phyloP scores from a whole-genome alignment of 192 early-diverging fungal genomes.

The Glomus cerebriforme region DNA sequence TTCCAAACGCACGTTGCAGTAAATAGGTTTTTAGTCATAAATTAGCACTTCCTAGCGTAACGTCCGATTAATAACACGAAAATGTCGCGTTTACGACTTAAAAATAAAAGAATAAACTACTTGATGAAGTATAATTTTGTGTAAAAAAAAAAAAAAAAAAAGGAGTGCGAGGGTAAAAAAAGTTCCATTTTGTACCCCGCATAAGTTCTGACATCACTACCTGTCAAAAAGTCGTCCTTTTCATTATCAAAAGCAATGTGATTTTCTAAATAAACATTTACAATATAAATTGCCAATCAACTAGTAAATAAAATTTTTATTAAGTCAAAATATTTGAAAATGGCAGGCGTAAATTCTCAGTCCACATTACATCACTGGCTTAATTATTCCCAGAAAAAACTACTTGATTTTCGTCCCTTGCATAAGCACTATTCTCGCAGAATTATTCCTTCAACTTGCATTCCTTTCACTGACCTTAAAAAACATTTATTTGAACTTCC shows the following conservation, averaged over 20 bases:
- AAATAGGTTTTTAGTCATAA: neutral
- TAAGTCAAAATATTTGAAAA: neutral
- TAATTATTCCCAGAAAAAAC: neutral
- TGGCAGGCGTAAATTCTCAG: neutral
- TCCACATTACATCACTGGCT: conserved; percentile 12
- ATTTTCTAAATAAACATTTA: no score
- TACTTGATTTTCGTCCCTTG: conserved; percentile 39
- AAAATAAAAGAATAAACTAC: neutral
- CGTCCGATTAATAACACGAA: neutral
- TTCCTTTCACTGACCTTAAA: conserved; percentile 35
- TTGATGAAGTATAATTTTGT: neutral
- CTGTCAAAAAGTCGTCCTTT: neutral
- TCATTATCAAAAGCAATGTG: neutral
- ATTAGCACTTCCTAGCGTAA: neutral
- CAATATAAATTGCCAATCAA: no score
- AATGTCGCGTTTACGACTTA: neutral
- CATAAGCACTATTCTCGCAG: conserved; percentile 23
- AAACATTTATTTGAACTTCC: conserved; percentile 41
- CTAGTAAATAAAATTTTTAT: no score
- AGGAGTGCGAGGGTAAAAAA: neutral
- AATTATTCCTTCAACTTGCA: conserved; percentile 44
- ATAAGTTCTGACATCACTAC: neutral
- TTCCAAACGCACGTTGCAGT: neutral
- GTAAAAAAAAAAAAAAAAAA: neutral
- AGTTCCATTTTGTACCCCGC: neutral